Evolutionary conservation across 2,329 filamentous ascomycete genomes (phyloP).

Genomic region (Rhinocladiella mackenziei): DNA sequence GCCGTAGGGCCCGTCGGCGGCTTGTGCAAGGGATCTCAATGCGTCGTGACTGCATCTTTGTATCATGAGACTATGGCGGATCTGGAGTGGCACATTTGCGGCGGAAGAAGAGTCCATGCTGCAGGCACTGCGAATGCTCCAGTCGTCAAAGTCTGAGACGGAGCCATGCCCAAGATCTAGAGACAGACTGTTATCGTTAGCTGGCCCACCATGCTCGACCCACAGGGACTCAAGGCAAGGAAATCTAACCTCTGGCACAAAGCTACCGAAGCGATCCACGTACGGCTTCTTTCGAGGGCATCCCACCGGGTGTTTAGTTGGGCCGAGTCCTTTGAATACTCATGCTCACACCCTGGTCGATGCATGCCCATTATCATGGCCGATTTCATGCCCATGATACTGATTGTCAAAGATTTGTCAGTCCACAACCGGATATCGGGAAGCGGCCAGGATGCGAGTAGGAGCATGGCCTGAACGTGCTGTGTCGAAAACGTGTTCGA

Average conservation of each 20-base stretch:
- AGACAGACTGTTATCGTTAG: slow-evolving; percentile 3
- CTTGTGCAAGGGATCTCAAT: not conserved
- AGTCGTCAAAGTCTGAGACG: slow-evolving; percentile 4
- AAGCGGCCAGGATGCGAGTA: slow-evolving; percentile 6
- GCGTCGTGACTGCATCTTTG: slow-evolving; percentile 1
- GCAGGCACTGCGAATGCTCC: slow-evolving; percentile 3
- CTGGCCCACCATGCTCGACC: too few relatives aligned
- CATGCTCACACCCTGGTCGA: slow-evolving; percentile 5
- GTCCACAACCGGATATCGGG: slow-evolving; percentile 9
- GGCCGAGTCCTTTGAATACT: slow-evolving; percentile 4
- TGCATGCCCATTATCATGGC: slow-evolving; percentile 6
- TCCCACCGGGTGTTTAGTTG: not conserved
- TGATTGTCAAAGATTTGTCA: slow-evolving; percentile 4
- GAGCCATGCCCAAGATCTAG: slow-evolving; percentile 1
- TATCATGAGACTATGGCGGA: slow-evolving; percentile 8
- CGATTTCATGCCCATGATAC: not conserved
- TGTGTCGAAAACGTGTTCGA: not conserved
- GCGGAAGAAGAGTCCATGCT: too few relatives aligned
- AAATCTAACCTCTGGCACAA: slow-evolving; percentile 9
- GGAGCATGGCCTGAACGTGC: slow-evolving; percentile 4
- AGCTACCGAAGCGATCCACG: slow-evolving; percentile 4
- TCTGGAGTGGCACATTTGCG: not conserved
- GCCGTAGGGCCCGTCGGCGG: slow-evolving; percentile 2
- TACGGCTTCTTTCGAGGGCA: slow-evolving; percentile 1
- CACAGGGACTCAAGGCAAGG: too few relatives aligned